Conservation (phyloP, 2,329 filamentous ascomycete genomes). For the Fusarium chlamydosporum region DNA sequence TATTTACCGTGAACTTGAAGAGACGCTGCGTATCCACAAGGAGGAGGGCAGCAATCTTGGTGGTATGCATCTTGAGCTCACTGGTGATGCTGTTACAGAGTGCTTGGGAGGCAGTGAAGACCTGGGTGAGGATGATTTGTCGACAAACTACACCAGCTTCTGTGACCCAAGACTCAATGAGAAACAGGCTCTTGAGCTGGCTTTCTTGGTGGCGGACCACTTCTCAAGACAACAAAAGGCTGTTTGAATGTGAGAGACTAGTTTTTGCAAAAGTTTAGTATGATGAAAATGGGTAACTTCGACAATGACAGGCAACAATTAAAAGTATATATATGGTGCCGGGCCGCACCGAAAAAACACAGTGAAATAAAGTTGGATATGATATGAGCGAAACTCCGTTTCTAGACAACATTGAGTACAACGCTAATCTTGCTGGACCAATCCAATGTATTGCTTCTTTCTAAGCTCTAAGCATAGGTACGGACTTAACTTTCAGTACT, state of each 20-base stretch:
- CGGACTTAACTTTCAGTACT: conserved; percentile 17
- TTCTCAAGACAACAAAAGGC: conserved; percentile 62
- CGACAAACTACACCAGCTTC: conserved; percentile 93
- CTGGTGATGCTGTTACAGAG: conserved; percentile 95
- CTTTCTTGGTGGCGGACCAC: conserved; percentile 91
- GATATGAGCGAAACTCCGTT: not conserved
- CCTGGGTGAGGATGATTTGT: conserved; percentile 87
- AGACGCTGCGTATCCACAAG: conserved; percentile 87
- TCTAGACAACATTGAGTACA: not conserved
- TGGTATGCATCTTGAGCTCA: conserved; percentile 94
- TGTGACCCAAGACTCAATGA: conserved; percentile 97
- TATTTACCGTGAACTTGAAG: conserved; percentile 88
- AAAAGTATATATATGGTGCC: not conserved
- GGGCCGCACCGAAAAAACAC: not conserved
- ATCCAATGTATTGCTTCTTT: conserved; percentile 27
- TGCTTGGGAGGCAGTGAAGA: conserved; percentile 92
- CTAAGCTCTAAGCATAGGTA: conserved; percentile 30
- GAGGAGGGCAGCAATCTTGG: conserved; percentile 88
- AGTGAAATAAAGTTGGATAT: not conserved
- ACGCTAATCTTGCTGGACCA: conserved; percentile 4
- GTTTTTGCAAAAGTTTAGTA: conserved; percentile 1
- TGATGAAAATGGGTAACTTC: conserved; percentile 1
- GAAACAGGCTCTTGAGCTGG: conserved; percentile 95
- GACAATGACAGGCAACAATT: not conserved
- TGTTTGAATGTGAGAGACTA: not conserved